phyloP scores from a whole-genome alignment of 257 asterid species.

The Catharanthus roseus region DNA sequence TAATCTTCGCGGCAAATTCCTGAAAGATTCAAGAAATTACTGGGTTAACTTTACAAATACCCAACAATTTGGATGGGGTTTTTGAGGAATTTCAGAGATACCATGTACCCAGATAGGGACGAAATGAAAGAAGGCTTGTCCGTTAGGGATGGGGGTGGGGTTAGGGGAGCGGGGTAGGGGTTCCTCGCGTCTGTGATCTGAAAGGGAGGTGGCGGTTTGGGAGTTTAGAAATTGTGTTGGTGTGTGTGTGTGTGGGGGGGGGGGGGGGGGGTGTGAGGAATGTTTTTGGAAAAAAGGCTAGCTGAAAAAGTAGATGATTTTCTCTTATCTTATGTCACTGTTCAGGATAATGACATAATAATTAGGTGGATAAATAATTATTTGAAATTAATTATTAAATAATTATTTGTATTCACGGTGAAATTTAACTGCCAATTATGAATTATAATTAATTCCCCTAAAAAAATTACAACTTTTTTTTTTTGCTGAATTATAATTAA shows the following conservation, averaged over 20 bases:
- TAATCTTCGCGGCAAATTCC: neutral
- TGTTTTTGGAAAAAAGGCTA: constrained; percentile 31
- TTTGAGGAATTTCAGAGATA: constrained; percentile 11
- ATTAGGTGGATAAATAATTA: neutral
- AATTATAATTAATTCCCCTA: too few relatives aligned
- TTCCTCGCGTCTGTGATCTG: constrained; percentile 43
- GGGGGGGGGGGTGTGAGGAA: constrained; percentile 26
- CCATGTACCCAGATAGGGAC: neutral
- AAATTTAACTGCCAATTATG: neutral
- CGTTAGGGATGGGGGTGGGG: constrained; percentile 8
- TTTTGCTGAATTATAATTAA: too few relatives aligned
- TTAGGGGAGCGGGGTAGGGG: neutral
- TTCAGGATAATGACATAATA: constrained; percentile 14
- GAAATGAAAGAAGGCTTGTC: constrained; percentile 10
- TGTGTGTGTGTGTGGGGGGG: constrained; percentile 3
- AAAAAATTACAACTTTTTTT: too few relatives aligned
- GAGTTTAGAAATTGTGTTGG: constrained; percentile 18
- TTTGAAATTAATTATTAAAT: neutral
- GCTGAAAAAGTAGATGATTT: constrained; percentile 14
- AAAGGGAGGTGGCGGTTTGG: constrained; percentile 40
- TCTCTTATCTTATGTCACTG: constrained; percentile 18
- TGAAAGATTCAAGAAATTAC: constrained; percentile 1
- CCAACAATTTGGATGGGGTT: constrained; percentile 24
- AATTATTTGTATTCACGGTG: neutral
- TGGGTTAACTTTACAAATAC: neutral